These are phyloP conservation scores for Micractinium conductrix DNA, from an alignment of 139 green algal species.

Conservation along the genomic window DNA sequence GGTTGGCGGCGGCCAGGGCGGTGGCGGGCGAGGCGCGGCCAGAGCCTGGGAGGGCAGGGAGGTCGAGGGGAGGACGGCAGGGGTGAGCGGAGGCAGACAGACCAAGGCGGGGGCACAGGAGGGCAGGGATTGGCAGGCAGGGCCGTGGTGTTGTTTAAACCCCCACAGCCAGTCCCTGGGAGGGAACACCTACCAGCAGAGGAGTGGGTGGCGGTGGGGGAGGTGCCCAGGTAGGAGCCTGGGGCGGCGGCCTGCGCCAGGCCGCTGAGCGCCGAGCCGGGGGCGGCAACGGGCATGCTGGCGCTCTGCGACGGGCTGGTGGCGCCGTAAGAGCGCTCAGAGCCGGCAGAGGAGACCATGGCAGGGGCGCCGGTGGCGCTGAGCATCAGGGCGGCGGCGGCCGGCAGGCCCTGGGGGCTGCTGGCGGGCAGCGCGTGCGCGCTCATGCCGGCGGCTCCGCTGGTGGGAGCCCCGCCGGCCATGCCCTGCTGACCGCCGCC, in stretches of 20 bases:
- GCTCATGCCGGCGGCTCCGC: not conserved
- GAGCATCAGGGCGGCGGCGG: constrained; percentile 18
- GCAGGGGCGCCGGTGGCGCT: not conserved
- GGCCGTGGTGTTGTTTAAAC: too few species aligned
- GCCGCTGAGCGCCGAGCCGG: not conserved
- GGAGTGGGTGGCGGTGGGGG: constrained; percentile 26
- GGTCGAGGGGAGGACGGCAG: not conserved
- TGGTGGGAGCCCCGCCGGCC: not conserved
- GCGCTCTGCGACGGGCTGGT: not conserved
- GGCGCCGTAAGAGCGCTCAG: not conserved
- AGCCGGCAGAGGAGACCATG: not conserved
- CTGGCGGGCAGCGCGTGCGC: not conserved
- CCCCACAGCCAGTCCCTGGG: too few species aligned
- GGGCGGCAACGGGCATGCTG: not conserved
- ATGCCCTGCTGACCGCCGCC: constrained; percentile 1
- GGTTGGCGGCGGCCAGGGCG: constrained; percentile 25
- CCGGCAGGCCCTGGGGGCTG: not conserved
- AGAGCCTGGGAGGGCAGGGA: constrained; percentile 11
- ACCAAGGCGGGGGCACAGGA: not conserved
- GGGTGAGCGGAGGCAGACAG: not conserved
- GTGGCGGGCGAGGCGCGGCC: constrained; percentile 12
- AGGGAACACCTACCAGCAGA: not conserved
- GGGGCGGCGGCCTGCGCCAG: not conserved
- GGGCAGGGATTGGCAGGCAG: not conserved
- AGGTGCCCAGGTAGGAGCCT: constrained; percentile 32